Evolutionary conservation across 2,329 filamentous ascomycete species (phyloP), one percentile per base, ranked within the genome.

Genomic region (Penicillium expansum): DNA sequence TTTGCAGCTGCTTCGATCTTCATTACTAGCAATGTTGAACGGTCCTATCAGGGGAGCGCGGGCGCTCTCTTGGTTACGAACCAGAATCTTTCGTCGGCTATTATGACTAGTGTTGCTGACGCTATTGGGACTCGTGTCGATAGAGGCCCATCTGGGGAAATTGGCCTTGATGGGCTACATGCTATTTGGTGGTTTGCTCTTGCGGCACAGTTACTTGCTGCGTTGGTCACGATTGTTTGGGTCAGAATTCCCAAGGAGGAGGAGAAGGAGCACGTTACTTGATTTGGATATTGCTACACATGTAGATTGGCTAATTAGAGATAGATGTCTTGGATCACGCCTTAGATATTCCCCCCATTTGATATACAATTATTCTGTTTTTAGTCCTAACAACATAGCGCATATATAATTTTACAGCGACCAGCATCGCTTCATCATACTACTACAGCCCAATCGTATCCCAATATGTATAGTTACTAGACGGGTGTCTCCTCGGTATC

Each of bases 1-100:
- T 80, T 80, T 56, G 77, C 78, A 0, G 78, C 78, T 0, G 77
- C 77, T 0, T 76, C 75, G n/a, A 80, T 80, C 43, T 80, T 80
- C 65, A 79, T 80, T 56, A 80, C 77, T 0, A 76, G 71, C 11
- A 78, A 73, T 48, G 77, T 80, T 5, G 73, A 76, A 1, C 62
- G 77, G n/a, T 77, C 73, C 1, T 80, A 80, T 52, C 78, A 80
- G 57, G 78, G 77, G 4, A 74, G 73, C 11, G 78, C 78, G 0
- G 78, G 77, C 0, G 79, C 77, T 52, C 56, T 80, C 56, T 64
- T 80, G 5, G 77, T 80, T 1, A 80, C 77, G 24, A 75, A 79
- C 39, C 77, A 80, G 63, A 80, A 80, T 54, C 64, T 80, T 18
- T 76, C 75, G 0, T 70, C 73, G 14, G 78, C 78, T 3, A 76